Base-by-base conservation (phyloP, 1,139 yeast species). In the Starmera stellimalicola region DNA sequence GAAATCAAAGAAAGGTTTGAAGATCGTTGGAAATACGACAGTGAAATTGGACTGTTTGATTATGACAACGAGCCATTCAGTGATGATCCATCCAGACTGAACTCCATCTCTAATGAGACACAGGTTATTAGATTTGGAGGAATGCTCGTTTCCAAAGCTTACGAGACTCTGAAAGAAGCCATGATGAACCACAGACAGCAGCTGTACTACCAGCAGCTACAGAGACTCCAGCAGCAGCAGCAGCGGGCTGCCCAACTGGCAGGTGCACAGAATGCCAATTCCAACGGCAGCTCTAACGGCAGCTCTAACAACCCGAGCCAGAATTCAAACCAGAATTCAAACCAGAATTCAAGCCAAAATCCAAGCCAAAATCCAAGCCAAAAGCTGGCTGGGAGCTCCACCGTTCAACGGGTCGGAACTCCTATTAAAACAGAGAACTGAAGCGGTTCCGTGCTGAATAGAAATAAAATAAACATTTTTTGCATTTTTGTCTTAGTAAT, bases 61-160 rank as follows among this genome's bases (percentile, higher is more conserved):
- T 61, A 60, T 40, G 66, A 67, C 25, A 62, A 60, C 39, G 65
- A 65, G 33, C 79, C 79, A 33, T 70, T 79, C 42, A 69, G 80
- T 40, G 60, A 65, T 36, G 78, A 71, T 40, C 82, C 82, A 2
- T 69, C 88, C 0, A 68, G 73, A 37, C 65, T 87, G 47, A 88
- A 87, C 50, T 81, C 83, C 42, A 84, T 87, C 33, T 75, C 88
- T 16, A 82, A 80, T 37, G 93, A 79, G 36, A 87, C 96, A 0
- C 96, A 87, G 57, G 77, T 83, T 1, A 83, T 88, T 25, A 66
- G 96, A 41, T 87, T 88, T 57, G 95, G 96, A 6, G 77, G 94
- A 5, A 85, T 87, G 95, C 60, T 88, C 29, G 65, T 87, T 31
- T 77, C 93, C 5, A 88, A 88, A 55, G 79, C 95, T 0, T 83